Conservation (phyloP, 2,329 filamentous ascomycete genomes). For the Neofusicoccum umdonicola region DNA sequence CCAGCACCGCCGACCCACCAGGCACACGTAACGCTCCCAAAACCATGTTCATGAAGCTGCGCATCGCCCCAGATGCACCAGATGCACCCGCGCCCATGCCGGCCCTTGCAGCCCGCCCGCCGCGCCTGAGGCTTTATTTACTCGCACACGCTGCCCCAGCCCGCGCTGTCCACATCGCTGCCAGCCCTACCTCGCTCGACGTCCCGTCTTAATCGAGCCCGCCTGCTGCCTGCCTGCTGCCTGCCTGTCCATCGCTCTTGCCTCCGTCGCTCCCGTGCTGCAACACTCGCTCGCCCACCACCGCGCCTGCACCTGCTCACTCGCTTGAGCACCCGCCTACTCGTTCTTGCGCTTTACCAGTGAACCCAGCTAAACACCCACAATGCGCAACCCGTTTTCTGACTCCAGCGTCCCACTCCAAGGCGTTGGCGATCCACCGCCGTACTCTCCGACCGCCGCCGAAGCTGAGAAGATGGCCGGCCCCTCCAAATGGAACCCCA, state of each 20-base stretch:
- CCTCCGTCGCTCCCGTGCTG: background rate
- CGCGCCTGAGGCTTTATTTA: background rate
- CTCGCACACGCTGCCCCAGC: background rate
- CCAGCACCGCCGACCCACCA: background rate
- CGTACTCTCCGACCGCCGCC: background rate
- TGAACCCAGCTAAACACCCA: background rate
- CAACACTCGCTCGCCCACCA: background rate
- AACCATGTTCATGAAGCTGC: background rate
- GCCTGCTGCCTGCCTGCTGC: background rate
- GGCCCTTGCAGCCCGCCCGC: slow-evolving; percentile 1
- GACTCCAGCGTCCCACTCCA: slow-evolving; percentile 3
- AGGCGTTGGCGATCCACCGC: background rate
- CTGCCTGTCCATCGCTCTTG: background rate
- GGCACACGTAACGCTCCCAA: slow-evolving; percentile 1
- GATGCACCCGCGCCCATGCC: background rate
- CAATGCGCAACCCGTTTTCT: background rate
- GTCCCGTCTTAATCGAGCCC: background rate
- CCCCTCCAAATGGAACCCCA: slow-evolving; percentile 16
- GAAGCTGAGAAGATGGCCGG: background rate
- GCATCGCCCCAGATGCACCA: background rate
- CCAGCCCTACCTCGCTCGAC: background rate
- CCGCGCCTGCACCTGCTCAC: background rate
- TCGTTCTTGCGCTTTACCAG: too few relatives aligned
- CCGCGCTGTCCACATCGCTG: background rate
- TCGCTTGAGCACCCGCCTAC: background rate